Evolutionary conservation across 2,329 filamentous ascomycete genomes (phyloP).

Genomic region (Tolypocladium tropicale): DNA sequence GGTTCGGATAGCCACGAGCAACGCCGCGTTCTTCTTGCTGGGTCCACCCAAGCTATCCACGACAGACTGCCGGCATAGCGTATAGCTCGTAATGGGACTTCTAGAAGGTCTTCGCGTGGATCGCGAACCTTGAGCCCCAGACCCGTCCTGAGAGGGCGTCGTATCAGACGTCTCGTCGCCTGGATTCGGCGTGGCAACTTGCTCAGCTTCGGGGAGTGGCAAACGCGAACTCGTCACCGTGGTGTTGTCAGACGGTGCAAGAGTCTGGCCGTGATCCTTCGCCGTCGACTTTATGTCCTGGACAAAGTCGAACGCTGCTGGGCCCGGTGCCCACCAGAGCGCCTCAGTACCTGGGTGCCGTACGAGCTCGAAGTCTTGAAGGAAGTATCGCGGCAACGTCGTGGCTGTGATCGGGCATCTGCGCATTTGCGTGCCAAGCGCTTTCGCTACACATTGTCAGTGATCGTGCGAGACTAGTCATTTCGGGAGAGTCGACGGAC

Average conservation of each 20-base stretch:
- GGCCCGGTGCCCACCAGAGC: conserved; percentile 47
- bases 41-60: conserved; percentile 14
- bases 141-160: neutral
- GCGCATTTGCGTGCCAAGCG: conserved; percentile 51
- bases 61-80: conserved; percentile 16
- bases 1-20: conserved; percentile 10
- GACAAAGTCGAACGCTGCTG: conserved; percentile 20
- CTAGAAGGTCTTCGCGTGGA: conserved; percentile 3
- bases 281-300: conserved; percentile 5
- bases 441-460: conserved; percentile 38
- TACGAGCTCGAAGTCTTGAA: conserved; percentile 50
- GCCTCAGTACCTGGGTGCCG: conserved; percentile 40
- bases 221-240: neutral
- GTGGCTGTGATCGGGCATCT: conserved; percentile 38
- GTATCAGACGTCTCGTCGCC: neutral
- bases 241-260: no score
- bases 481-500: conserved; percentile 23
- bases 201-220: neutral
- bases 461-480: neutral
- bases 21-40: conserved; percentile 6
- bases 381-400: conserved; percentile 48
- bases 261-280: neutral
- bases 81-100: conserved; percentile 15
- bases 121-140: neutral
- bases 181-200: neutral